phyloP scores from a whole-genome alignment of 371 early-diverging fungal genomes.

The Dinochytrium kinnereticum region DNA sequence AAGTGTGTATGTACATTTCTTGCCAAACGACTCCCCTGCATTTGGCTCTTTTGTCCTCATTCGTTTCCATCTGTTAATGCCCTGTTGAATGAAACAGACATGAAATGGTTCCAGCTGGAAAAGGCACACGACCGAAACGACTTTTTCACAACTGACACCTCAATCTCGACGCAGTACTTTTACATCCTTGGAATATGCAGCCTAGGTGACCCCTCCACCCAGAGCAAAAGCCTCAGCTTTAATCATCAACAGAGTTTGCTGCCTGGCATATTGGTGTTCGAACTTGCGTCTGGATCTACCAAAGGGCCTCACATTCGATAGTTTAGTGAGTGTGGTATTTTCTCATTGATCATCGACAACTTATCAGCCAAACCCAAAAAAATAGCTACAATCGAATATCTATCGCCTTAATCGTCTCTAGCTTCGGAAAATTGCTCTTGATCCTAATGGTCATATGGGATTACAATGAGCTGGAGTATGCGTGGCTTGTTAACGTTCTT shows the following conservation, averaged over 20 bases:
- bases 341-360: neutral
- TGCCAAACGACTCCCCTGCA: neutral
- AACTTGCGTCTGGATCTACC: conserved; percentile 13
- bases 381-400: conserved; percentile 43
- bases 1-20: conserved; percentile 70
- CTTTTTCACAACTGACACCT: conserved; percentile 13
- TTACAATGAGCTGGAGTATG: conserved; percentile 81
- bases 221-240: neutral
- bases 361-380: too few species aligned
- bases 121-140: conserved; percentile 57
- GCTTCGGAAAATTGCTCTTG: conserved; percentile 87
- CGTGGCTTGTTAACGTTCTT: conserved; percentile 79
- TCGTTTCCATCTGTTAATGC: neutral
- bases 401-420: conserved; percentile 73
- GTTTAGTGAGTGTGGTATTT: neutral
- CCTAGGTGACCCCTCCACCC: conserved; percentile 52
- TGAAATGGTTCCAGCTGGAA: conserved; percentile 91
- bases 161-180: conserved; percentile 72
- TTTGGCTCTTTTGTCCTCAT: neutral
- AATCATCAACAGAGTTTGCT: conserved; percentile 21
- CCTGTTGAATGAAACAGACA: conserved; percentile 56
- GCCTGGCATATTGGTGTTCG: conserved; percentile 32
- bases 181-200: conserved; percentile 78
- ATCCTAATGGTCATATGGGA: conserved; percentile 96
- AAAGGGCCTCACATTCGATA: neutral